Percentiles rank a stretch among this genome's conserved stretches.
Evolutionary conservation across 768 basidiomycete genomes (phyloP).

Genomic region (Trametes maxima): DNA sequence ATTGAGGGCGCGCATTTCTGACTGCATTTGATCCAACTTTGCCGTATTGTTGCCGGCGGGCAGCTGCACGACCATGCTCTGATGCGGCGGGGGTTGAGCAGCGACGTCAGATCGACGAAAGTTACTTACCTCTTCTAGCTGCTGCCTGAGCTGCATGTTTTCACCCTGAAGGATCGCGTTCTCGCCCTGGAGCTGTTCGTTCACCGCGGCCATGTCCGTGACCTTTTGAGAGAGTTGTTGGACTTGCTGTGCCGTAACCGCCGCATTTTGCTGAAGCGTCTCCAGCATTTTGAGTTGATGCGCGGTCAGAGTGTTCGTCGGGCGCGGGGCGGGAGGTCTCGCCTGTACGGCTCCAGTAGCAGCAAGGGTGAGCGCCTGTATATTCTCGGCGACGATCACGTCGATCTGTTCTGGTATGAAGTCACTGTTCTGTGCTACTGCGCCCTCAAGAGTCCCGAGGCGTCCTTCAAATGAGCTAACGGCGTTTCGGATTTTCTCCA

Average conservation of each 20-base stretch:
- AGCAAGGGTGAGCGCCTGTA: slow-evolving; percentile 13
- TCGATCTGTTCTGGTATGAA: slow-evolving; percentile 13
- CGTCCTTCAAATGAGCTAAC: slow-evolving; percentile 19
- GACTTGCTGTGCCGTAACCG: slow-evolving; percentile 18
- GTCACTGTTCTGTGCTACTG: slow-evolving; percentile 2
- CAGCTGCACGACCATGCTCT: slow-evolving; percentile 5
- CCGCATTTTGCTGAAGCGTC: slow-evolving; percentile 18
- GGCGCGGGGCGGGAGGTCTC: slow-evolving; percentile 5
- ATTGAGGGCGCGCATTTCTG: slow-evolving; percentile 19
- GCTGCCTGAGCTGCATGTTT: slow-evolving; percentile 17
- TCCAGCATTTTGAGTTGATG: slow-evolving; percentile 13
- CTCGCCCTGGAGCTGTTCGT: slow-evolving; percentile 17
- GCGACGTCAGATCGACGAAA: not conserved
- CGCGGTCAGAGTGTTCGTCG: slow-evolving; percentile 8
- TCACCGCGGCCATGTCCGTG: slow-evolving; percentile 9
- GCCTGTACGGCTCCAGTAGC: slow-evolving; percentile 15
- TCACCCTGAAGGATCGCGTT: slow-evolving; percentile 11
- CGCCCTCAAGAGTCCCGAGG: slow-evolving; percentile 5
- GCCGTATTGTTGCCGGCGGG: slow-evolving; percentile 6
- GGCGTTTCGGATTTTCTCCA: slow-evolving; percentile 16
- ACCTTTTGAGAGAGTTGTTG: slow-evolving; percentile 19
- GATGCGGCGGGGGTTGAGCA: not conserved
- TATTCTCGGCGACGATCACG: slow-evolving; percentile 21
- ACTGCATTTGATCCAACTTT: slow-evolving; percentile 16
- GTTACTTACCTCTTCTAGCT: slow-evolving; percentile 14